These are phyloP conservation scores for Ustilago sp. DNA, from an alignment of 1,284 basidiomycete genomes.

Conservation along the genomic window DNA sequence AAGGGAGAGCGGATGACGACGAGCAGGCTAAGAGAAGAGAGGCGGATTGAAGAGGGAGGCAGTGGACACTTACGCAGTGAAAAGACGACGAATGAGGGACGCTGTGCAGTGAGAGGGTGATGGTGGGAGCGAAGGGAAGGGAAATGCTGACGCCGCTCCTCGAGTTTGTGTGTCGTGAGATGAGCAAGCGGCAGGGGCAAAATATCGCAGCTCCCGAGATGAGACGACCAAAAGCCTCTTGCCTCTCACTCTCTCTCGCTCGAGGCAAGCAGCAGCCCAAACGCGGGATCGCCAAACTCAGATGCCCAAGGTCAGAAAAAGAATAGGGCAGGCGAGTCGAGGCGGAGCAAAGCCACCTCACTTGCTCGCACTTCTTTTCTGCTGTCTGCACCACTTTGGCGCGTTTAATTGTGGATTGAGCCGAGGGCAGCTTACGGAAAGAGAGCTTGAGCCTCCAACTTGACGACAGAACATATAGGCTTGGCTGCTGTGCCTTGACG, in stretches of 20 bases:
- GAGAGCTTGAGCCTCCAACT: background rate
- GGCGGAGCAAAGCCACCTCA: constrained; percentile 1
- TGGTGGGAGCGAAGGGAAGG: constrained; percentile 31
- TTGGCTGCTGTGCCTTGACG: background rate
- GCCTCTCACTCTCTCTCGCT: background rate
- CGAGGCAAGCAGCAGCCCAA: background rate
- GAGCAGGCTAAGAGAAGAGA: background rate
- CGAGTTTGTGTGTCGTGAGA: constrained; percentile 25
- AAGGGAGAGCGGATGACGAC: background rate
- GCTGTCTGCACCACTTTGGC: background rate
- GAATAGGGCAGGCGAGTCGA: background rate
- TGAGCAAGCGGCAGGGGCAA: constrained; percentile 5
- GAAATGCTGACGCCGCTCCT: constrained; percentile 14
- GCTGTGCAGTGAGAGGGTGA: constrained; percentile 18
- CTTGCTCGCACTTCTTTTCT: background rate
- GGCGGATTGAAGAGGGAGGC: background rate
- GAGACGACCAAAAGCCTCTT: background rate
- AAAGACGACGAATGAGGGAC: background rate
- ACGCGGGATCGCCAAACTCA: constrained; percentile 1
- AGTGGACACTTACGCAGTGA: constrained; percentile 17
- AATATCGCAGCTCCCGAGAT: background rate
- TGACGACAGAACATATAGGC: background rate
- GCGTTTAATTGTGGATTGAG: background rate
- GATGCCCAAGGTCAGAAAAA: background rate
- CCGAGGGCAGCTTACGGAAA: background rate